Percentiles rank a stretch among this genome's conserved stretches.
phyloP scores from a whole-genome alignment of 352 stramenopile species.

The Aphanomyces euteiches region DNA sequence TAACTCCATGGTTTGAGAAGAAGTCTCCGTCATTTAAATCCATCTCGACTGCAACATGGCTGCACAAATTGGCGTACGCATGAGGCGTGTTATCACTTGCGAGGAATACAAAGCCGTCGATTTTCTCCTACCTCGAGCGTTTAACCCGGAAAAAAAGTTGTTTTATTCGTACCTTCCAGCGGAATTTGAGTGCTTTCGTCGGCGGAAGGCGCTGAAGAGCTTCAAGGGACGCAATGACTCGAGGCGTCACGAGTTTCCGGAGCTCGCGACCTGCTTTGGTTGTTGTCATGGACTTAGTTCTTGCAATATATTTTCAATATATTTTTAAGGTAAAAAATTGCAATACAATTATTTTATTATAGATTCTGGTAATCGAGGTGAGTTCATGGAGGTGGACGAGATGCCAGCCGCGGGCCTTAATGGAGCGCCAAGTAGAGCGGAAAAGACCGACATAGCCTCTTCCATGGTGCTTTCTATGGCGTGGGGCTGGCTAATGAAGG shows the following conservation, averaged over 20 bases:
- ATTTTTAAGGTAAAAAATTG: no score
- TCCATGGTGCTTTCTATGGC: no score
- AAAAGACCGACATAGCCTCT: no score
- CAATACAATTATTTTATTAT: no score
- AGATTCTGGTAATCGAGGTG: no score
- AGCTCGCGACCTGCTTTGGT: background rate
- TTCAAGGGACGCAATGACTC: constrained; percentile 17
- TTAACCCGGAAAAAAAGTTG: background rate
- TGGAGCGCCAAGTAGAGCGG: no score
- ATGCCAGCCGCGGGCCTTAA: no score
- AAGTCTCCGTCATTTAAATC: constrained; percentile 80
- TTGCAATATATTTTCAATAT: no score
- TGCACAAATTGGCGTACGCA: constrained; percentile 22
- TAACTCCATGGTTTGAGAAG: constrained; percentile 60
- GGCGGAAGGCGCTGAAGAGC: constrained; percentile 10
- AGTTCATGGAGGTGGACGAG: no score
- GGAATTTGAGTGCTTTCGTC: constrained; percentile 25
- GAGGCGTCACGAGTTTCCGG: background rate
- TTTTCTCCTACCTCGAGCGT: background rate
- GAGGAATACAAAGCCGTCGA: constrained; percentile 25
- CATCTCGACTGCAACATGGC: constrained; percentile 63
- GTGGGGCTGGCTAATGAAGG: no score
- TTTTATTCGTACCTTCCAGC: constrained; percentile 16
- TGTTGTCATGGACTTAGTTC: no score
- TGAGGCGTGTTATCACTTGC: background rate